These are phyloP conservation scores for Aspergillus wentii DNA, from an alignment of 495 filamentous ascomycete species.

Conservation along the genomic window DNA sequence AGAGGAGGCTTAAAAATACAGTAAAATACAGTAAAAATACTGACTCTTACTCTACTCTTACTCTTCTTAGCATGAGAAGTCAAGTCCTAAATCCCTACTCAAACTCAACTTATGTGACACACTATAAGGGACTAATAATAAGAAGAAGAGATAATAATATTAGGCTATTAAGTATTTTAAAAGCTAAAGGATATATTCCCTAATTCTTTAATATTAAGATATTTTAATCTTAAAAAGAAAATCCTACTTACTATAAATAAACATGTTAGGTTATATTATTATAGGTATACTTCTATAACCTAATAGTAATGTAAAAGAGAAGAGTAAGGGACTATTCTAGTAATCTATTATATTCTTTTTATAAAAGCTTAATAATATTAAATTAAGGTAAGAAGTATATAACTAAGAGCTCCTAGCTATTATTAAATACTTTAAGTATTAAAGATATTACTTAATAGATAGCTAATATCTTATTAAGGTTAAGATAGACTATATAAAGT, in stretches of 20 bases:
- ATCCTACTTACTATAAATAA: constrained; percentile 14
- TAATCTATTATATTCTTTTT: constrained; percentile 18
- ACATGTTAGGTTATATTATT: constrained; percentile 9
- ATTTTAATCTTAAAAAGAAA: constrained; percentile 6
- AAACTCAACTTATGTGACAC: too few relatives aligned
- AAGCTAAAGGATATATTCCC: constrained; percentile 9
- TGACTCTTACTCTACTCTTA: too few relatives aligned
- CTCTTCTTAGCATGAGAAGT: too few relatives aligned
- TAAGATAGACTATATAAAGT: constrained; percentile 8
- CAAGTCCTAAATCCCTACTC: too few relatives aligned
- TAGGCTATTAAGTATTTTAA: too few relatives aligned
- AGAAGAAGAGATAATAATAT: too few relatives aligned
- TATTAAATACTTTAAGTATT: constrained; percentile 8
- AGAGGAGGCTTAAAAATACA: too few relatives aligned
- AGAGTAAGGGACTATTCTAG: too few relatives aligned
- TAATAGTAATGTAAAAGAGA: constrained; percentile 3
- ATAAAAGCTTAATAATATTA: constrained; percentile 10
- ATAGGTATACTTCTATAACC: constrained; percentile 10
- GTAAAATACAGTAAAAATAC: too few relatives aligned
- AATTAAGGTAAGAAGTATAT: constrained; percentile 28
- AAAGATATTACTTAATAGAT: constrained; percentile 9
- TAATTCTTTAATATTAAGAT: constrained; percentile 4
- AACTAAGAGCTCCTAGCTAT: constrained; percentile 21
- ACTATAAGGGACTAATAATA: too few relatives aligned
- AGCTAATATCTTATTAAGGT: constrained; percentile 7